Base-by-base conservation (phyloP, 148 eudicot genomes). In the Nepenthes gracilis region DNA sequence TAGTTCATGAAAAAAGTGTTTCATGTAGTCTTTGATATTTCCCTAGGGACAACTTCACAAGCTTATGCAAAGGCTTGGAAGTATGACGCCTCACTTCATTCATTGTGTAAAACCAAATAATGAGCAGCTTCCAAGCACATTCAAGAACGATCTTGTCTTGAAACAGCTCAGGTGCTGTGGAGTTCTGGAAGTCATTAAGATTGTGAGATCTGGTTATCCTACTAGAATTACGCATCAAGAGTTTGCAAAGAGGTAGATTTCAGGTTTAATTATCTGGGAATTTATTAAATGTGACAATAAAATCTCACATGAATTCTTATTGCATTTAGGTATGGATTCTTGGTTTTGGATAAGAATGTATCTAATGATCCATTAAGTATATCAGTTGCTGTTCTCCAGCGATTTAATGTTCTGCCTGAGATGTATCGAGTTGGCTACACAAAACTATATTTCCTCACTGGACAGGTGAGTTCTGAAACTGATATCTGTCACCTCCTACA, bases 371-470 rank as follows among this genome's bases (percentile, higher is more conserved):
- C 97, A 23, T 71, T 91, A 57, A 83, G 88, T 63, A 72, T 76
- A 52, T 87, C 96, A 60, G 77, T 91, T 67, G 78, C 89, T 36
- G 79, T 89, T 68, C 82, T 94, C 75, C 95, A 81, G 76, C 89
- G 86, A 64, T 86, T 88, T 76, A 81, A 81, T 63, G 64, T 93
- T 57, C 78, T 72, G 15, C 96, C 96, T 61, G 95, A 85, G 73
- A 73, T 86, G 74, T 86, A 89, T 72, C 97, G 85, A 89, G 95
- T 89, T 81, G 97, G 97, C 54, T 85, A 81, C 72, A 90, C 86
- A 65, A 93, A 86, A 64, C 60, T 94, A 63, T 94, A 75, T 63
- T 94, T 94, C 70, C 86, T 95, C 57, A 81, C 85, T 55, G 92
- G 90, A 59, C 93, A 89, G 87, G 97, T 85, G 76, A 70, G 72